These are phyloP conservation scores for Chalciporus pseudorubinellus DNA, from an alignment of 768 basidiomycete genomes.

Conservation along the genomic window DNA sequence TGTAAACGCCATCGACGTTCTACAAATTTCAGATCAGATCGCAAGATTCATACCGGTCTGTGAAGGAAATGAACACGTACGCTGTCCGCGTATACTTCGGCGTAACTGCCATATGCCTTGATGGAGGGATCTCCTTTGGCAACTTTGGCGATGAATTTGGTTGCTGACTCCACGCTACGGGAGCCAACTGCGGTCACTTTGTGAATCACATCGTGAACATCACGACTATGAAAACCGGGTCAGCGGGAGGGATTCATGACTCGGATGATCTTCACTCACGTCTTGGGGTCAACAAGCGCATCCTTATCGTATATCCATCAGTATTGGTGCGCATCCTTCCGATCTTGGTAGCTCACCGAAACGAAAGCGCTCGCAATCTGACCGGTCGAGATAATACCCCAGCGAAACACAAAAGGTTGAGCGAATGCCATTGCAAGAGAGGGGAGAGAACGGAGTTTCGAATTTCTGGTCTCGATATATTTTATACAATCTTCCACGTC, in stretches of 20 bases:
- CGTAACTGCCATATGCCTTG: constrained; percentile 72
- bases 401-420: constrained; percentile 52
- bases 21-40: constrained; percentile 21
- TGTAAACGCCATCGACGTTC: constrained; percentile 77
- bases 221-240: constrained; percentile 44
- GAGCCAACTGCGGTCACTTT: constrained; percentile 77
- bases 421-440: constrained; percentile 15
- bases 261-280: constrained; percentile 41
- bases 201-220: constrained; percentile 62
- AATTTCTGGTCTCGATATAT: neutral
- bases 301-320: constrained; percentile 48
- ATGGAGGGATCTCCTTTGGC: constrained; percentile 50
- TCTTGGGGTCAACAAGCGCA: constrained; percentile 69
- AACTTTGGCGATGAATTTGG: constrained; percentile 59
- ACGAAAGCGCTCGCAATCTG: constrained; percentile 66
- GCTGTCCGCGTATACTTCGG: constrained; percentile 67
- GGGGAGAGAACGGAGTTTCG: constrained; percentile 1
- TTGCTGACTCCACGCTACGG: constrained; percentile 63
- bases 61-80: constrained; percentile 37
- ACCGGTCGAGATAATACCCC: constrained; percentile 90
- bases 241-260: neutral
- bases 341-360: constrained; percentile 42
- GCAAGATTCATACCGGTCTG: neutral
- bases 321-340: neutral
- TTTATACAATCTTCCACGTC: neutral